Conservation (phyloP, 192 early-diverging fungal genomes). For the Coemansia sp. region DNA sequence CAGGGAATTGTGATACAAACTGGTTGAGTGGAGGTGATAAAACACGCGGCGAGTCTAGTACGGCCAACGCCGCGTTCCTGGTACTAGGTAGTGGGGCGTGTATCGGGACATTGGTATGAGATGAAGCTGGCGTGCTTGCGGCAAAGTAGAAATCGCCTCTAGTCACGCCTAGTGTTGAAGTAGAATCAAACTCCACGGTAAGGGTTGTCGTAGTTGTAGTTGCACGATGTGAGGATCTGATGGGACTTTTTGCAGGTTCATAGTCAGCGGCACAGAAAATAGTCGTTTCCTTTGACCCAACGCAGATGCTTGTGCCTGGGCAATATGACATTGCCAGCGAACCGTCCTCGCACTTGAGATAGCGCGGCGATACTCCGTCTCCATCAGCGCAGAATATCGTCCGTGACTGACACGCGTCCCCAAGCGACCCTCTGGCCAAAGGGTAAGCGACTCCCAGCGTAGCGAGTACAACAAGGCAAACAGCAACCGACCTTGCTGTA, state of each 20-base stretch:
- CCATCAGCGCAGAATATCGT: slow-evolving; percentile 50
- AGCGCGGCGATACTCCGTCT: slow-evolving; percentile 35
- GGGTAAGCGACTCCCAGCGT: slow-evolving; percentile 20
- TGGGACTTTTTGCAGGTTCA: slow-evolving; percentile 2
- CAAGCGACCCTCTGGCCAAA: slow-evolving; percentile 4
- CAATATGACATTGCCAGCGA: slow-evolving; percentile 32
- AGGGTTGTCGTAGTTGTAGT: neutral
- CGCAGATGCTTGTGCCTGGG: slow-evolving; percentile 24
- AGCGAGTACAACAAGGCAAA: slow-evolving; percentile 10
- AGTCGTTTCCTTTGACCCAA: slow-evolving; percentile 45
- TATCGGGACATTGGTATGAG: neutral
- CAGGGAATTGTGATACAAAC: neutral
- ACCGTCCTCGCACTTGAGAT: slow-evolving; percentile 41
- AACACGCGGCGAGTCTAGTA: neutral
- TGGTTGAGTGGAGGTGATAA: neutral
- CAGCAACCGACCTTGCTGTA: neutral
- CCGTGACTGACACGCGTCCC: slow-evolving; percentile 27
- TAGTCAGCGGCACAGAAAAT: slow-evolving; percentile 25
- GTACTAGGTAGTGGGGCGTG: neutral
- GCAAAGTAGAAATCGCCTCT: neutral
- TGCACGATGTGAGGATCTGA: neutral
- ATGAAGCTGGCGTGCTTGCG: neutral
- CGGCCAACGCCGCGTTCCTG: neutral
- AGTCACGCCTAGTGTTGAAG: neutral
- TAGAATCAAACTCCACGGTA: neutral